Evolutionary conservation across 108 stramenopile species (phyloP).

Genomic region (Fragilaria radians): DNA sequence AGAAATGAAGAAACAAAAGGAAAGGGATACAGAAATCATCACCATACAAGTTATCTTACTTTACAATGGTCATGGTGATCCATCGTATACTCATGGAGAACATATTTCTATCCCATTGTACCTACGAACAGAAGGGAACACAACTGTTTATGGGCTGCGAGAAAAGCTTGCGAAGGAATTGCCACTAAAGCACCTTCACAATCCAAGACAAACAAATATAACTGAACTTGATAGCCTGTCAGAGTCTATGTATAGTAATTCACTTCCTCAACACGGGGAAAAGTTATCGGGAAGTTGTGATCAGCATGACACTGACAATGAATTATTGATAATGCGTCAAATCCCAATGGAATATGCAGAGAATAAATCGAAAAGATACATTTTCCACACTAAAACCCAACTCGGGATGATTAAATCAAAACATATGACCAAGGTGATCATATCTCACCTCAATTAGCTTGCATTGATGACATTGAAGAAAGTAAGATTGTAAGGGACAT

Average conservation of each 20-base stretch:
- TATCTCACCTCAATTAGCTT: conserved; percentile 24
- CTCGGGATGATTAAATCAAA: conserved; percentile 35
- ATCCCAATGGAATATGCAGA: conserved; percentile 40
- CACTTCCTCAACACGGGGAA: not conserved
- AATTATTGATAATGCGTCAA: conserved; percentile 46
- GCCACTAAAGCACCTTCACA: not conserved
- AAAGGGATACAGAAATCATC: too few relatives aligned
- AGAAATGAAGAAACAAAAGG: too few relatives aligned
- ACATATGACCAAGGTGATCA: not conserved
- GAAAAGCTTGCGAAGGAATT: conserved; percentile 36
- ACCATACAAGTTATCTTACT: too few relatives aligned
- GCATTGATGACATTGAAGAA: conserved; percentile 39
- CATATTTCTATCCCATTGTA: too few relatives aligned
- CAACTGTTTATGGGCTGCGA: conserved; percentile 59
- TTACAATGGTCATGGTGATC: too few relatives aligned
- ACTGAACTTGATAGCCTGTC: not conserved
- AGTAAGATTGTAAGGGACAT: conserved; percentile 31
- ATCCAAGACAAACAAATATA: not conserved
- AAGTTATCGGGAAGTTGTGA: not conserved
- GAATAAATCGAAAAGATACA: conserved; percentile 12
- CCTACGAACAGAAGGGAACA: conserved; percentile 43
- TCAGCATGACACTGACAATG: not conserved
- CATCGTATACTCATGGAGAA: too few relatives aligned
- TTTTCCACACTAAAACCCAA: not conserved
- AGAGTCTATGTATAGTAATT: not conserved